Evolutionary conservation across 805 yeast genomes (phyloP), one percentile per base, ranked within the genome.

Genomic region (Yarrowia hollandica): DNA sequence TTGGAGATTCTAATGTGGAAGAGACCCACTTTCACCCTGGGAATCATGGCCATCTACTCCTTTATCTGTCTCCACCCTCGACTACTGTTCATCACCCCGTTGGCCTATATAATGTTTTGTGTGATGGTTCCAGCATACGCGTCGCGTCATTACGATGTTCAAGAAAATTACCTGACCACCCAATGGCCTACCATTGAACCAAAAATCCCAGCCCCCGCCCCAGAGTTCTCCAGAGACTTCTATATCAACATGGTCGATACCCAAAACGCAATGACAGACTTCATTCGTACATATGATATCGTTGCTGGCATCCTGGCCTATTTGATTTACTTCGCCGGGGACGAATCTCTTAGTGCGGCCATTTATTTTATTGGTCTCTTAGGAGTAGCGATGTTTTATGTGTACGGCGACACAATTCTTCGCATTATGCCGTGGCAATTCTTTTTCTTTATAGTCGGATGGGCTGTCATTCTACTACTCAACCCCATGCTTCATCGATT

Each of bases 181-280:
- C 84, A 82, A 7, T 66, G 66, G 4, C 78, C 82, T 0, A 64
- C 86, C 35, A 65, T 74, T 39, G 74, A 75, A 11, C 76, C 81
- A 22, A 78, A 74, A 30, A 66, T 78, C 2, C 88, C 90, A 2
- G 81, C 80, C 62, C 94, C 95, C 0, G 87, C 84, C 7, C 86
- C 91, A 4, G 90, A 89, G 69, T 76, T 87, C 52, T 84, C 91
- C 28, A 76, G 87, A 59, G 96, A 90, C 68, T 90, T 89, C 67
- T 71, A 85, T 18, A 68, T 89, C 60, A 90, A 90, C 68, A 74
- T 88, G 65, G 88, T 95, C 1, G 96, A 90, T 73, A 74, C 89
- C 61, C 96, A 90, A 67, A 90, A 90, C 68, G 85, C 83, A 66
- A 84, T 87, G 88, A 67, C 84, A 26, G 66, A 83, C 12, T 88